Base-by-base conservation (phyloP, 208 protist genomes). In the Leishmania tarentolae region DNA sequence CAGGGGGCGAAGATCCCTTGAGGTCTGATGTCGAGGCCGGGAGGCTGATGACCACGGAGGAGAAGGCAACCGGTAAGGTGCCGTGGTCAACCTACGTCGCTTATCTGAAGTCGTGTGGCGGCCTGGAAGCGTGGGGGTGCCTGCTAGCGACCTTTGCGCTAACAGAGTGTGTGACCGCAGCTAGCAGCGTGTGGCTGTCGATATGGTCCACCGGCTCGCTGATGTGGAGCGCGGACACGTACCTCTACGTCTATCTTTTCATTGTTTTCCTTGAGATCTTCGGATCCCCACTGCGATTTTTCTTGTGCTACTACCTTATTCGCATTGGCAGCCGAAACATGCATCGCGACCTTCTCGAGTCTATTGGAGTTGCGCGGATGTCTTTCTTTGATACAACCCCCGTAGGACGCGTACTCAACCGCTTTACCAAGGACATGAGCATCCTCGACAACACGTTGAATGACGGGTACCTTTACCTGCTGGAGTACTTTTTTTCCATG, bases 301-400 rank as follows among this genome's bases (percentile, higher is more conserved):
- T 83, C 35, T 69, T 83, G n/a, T 79, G 75, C 37, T 94, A 91
- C 52, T 65, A 76, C 2, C 57, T 86, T 0, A 80, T 91, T 70
- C 90, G 90, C 11, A 70, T 65, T 8, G 92, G 85, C 19, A 85
- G 86, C 44, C 75, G 57, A 28, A 80, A 79, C 44, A 59, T 98
- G 56, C 94, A 98, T 79, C 47, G 80, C 9, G 66, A 69, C 2
- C 44, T 97, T 28, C 89, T 98, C 8, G 44, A 75, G 19, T 94
- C 88, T 19, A 77, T 98, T 15, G 70, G 85, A 0, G 73, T 75
- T 0, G 90, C 86, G n/a, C 91, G 85, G 15, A 91, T 98, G 84
- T 76, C 76, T 11, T 99, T 99, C 84, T 99, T 99, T 87, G 97
- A 99, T 82, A 94, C 88, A 2, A 99, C 95, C 3, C 98, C 98